Evolutionary conservation across 2,329 filamentous ascomycete species (phyloP), one percentile per base, ranked within the genome.

Genomic region (Phialocephala subalpina): DNA sequence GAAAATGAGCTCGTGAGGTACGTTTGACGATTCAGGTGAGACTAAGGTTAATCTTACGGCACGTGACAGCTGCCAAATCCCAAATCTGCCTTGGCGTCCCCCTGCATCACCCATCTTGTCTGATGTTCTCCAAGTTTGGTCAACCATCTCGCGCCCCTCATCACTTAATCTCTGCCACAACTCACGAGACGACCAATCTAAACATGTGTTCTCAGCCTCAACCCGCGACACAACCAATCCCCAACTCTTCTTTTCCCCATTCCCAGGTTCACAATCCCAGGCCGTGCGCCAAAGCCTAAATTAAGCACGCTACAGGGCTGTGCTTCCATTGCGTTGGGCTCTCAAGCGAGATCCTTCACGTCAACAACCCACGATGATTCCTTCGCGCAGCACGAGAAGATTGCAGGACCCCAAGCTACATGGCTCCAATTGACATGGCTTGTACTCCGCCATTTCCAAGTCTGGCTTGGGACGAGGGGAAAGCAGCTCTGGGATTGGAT

Each of bases 381-480:
- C 49, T 53, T 33, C 27, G 49, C 49, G 49, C n/a, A 6, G 20
- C 45, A 4, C 20, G 5, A 27, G 9, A 49, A 22, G 49, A 53
- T 53, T 53, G 49, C 49, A 29, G 49, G 49, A 53, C 14, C n/a
- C 45, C 16, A 42, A 42, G 9, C n/a, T 49, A 22, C 49, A 5
- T 53, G 25, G 27, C 8, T 18, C 49, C 25, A 33, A 29, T 18
- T 53, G 22, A 27, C 49, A 53, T 29, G 49, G 22, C 49, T 7
- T 22, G n/a, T n/a, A 25, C 49, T 53, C 25, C 22, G 25, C 49
- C 49, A 53, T 53, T n/a, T 3, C 12, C 25, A 18, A 16, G 25
- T 49, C 45, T 11, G 45, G 7, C 16, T 8, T 49, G 4, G 45
- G n/a, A 22, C 14, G 49, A 53, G 45, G 49, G 14, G 49, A 14